Percentiles rank a stretch among this genome's conserved stretches.
Conservation (phyloP, 805 yeast species). For the Kodamaea hsintzibuensis region DNA sequence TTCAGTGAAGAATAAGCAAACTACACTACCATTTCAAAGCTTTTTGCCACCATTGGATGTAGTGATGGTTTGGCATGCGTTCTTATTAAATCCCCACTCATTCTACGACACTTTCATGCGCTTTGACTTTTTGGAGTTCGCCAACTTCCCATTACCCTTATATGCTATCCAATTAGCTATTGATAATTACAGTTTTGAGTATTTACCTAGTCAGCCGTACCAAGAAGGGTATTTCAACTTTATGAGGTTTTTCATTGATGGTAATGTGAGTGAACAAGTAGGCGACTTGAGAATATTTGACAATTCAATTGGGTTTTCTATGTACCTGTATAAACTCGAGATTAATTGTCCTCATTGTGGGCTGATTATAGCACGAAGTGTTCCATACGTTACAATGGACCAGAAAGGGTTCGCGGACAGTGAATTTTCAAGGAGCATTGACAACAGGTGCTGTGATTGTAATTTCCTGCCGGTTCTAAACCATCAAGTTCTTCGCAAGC, state of each 20-base stretch:
- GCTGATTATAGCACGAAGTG: slow-evolving; percentile 5
- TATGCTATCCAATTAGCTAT: slow-evolving; percentile 10
- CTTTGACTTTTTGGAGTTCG: slow-evolving; percentile 17
- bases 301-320: neutral
- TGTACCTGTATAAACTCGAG: slow-evolving; percentile 1
- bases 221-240: slow-evolving; percentile 8
- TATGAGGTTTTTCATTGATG: neutral
- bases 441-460: neutral
- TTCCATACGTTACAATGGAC: slow-evolving; percentile 11
- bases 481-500: slow-evolving; percentile 22
- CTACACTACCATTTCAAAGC: neutral
- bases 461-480: slow-evolving; percentile 9
- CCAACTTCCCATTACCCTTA: slow-evolving; percentile 22
- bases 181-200: slow-evolving; percentile 14
- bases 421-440: slow-evolving; percentile 1
- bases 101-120: slow-evolving; percentile 18
- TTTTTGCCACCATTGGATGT: slow-evolving; percentile 26
- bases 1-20: neutral
- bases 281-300: neutral
- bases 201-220: slow-evolving; percentile 11
- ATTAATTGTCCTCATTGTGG: slow-evolving; percentile 17
- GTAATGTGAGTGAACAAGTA: neutral
- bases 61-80: slow-evolving; percentile 25
- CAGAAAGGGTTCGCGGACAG: slow-evolving; percentile 17
- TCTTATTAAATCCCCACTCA: slow-evolving; percentile 19